Evolutionary conservation across 345 rosid genomes (phyloP).

Genomic region (Salix caprea): DNA sequence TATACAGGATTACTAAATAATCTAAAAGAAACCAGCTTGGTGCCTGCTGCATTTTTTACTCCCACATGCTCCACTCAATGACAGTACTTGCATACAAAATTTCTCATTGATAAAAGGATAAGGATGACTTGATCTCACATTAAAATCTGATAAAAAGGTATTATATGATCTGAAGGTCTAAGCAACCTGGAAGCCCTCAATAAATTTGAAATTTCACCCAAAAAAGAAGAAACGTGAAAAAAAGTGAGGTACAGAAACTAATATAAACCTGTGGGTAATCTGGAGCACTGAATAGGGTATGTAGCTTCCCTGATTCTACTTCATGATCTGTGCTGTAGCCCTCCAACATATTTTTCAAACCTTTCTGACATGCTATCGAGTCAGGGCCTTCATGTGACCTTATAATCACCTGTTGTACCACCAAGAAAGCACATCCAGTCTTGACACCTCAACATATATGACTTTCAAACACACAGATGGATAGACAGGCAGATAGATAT

Average conservation of each 20-base stretch:
- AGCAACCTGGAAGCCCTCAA: background rate
- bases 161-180: background rate
- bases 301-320: slow-evolving; percentile 39
- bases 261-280: slow-evolving; percentile 30
- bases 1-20: background rate
- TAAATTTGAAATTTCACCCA: background rate
- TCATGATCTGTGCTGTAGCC: slow-evolving; percentile 42
- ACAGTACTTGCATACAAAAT: background rate
- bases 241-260: background rate
- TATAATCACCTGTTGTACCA: slow-evolving; percentile 32
- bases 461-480: background rate
- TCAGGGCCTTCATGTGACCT: slow-evolving; percentile 45
- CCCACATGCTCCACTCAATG: background rate
- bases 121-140: background rate
- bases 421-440: background rate
- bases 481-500: background rate
- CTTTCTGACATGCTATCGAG: slow-evolving; percentile 35
- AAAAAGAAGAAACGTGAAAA: background rate
- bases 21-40: background rate
- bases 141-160: background rate
- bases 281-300: slow-evolving; percentile 38
- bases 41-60: background rate
- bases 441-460: background rate
- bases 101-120: background rate
- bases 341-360: slow-evolving; percentile 32